A percentile compares a stretch with the other conserved stretches of the same genome.
Conservation (phyloP, 2,329 filamentous ascomycete genomes). For the Endothia cerciana region DNA sequence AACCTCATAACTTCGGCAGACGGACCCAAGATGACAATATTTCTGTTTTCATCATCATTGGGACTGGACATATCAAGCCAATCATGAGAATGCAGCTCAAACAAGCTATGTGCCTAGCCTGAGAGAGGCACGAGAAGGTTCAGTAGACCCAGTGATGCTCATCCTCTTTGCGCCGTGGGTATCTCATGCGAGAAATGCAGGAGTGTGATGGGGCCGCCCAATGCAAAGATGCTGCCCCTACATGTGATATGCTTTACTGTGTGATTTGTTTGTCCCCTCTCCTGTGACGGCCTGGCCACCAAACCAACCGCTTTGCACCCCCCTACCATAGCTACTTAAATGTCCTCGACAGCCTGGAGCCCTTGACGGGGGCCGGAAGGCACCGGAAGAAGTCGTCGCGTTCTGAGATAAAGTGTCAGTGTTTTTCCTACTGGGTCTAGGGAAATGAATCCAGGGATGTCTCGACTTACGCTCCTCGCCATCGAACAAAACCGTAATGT, state of each 20-base stretch:
- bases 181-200: slow-evolving; percentile 30
- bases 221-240: slow-evolving; percentile 15
- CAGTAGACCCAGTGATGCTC: not conserved
- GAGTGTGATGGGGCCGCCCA: slow-evolving; percentile 23
- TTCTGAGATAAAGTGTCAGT: slow-evolving; percentile 45
- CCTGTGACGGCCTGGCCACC: not conserved
- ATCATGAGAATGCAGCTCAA: not conserved
- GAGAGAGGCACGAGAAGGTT: not conserved
- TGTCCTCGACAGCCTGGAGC: slow-evolving; percentile 43
- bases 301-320: slow-evolving; percentile 10
- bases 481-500: slow-evolving; percentile 85
- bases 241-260: not conserved
- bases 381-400: slow-evolving; percentile 56
- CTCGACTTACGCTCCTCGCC: slow-evolving; percentile 68
- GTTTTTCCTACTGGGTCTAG: not conserved
- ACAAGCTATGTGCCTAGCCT: not conserved
- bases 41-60: not conserved
- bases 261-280: not conserved
- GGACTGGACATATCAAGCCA: not conserved
- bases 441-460: not conserved
- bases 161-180: slow-evolving; percentile 25
- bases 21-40: not conserved
- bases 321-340: slow-evolving; percentile 31
- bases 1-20: not conserved
- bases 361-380: slow-evolving; percentile 62